Conservation (phyloP, 2,329 filamentous ascomycete species). For the Fusarium sp. region DNA sequence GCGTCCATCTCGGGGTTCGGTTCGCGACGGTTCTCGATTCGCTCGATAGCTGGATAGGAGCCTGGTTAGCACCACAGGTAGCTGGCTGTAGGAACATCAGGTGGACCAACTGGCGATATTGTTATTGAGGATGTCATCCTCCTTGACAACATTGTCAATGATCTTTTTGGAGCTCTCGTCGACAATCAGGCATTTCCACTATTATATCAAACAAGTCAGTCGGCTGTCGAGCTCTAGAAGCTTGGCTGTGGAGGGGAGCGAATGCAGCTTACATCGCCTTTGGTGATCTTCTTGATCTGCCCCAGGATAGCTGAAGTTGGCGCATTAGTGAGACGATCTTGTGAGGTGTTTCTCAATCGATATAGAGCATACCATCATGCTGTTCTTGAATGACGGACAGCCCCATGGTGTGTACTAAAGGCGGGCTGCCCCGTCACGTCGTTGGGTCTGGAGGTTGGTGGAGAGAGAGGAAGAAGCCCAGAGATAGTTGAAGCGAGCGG, state of each 20-base stretch:
- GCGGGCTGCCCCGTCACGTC: conserved; percentile 47
- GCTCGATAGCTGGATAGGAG: conserved; percentile 82
- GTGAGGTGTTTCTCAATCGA: neutral
- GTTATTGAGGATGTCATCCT: conserved; percentile 97
- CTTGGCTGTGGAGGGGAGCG: neutral
- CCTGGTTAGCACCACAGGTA: conserved; percentile 32
- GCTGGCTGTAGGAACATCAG: conserved; percentile 22
- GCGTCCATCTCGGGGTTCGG: conserved; percentile 92
- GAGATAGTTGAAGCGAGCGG: conserved; percentile 4
- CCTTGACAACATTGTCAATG: conserved; percentile 89
- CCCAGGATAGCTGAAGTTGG: conserved; percentile 52
- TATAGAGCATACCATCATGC: conserved; percentile 61
- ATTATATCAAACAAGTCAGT: conserved; percentile 33
- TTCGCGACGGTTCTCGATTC: conserved; percentile 87
- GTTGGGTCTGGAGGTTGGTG: conserved; percentile 30
- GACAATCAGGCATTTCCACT: conserved; percentile 98
- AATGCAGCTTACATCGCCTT: conserved; percentile 76
- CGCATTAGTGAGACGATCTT: conserved; percentile 37
- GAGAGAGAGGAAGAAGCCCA: conserved; percentile 1
- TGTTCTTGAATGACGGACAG: conserved; percentile 88
- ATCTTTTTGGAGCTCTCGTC: conserved; percentile 87
- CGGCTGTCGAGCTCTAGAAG: conserved; percentile 9
- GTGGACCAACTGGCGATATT: conserved; percentile 87
- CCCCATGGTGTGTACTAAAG: conserved; percentile 73
- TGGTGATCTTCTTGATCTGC: conserved; percentile 79